Percentiles rank a stretch among this genome's conserved stretches.
These are phyloP conservation scores for Flaveria trinervia DNA, from an alignment of 129 eudicot genomes.

Conservation along the genomic window DNA sequence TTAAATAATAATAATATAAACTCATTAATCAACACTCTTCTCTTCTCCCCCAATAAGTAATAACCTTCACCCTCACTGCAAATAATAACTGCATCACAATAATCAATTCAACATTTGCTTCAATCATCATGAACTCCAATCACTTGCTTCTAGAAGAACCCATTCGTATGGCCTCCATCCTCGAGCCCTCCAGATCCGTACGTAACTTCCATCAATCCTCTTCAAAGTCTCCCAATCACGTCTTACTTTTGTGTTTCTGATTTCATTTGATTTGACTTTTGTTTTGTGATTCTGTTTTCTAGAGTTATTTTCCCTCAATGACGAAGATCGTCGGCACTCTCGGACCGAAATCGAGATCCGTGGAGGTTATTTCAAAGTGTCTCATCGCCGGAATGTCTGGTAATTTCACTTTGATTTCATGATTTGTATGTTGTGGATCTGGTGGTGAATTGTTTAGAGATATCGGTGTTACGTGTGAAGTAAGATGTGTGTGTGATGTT, in stretches of 20 bases:
- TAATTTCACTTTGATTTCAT: background rate
- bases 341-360: constrained; percentile 82
- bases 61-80: background rate
- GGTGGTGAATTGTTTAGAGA: background rate
- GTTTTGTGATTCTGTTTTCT: constrained; percentile 13
- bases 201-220: constrained; percentile 33
- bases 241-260: too few relatives aligned
- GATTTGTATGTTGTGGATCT: constrained; percentile 21
- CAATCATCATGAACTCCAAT: constrained; percentile 49
- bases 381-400: constrained; percentile 96
- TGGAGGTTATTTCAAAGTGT: constrained; percentile 75
- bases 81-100: too few relatives aligned
- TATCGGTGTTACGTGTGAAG: background rate
- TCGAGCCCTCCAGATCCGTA: constrained; percentile 82
- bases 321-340: constrained; percentile 84
- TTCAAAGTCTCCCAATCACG: background rate
- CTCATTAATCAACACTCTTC: too few relatives aligned
- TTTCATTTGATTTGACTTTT: background rate
- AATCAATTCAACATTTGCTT: too few relatives aligned
- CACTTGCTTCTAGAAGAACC: constrained; percentile 79
- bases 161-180: constrained; percentile 74
- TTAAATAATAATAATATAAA: background rate
- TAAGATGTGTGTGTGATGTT: too few relatives aligned
- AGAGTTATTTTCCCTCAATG: constrained; percentile 89
- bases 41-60: background rate